A percentile compares a stretch with the other conserved stretches of the same genome.
phyloP scores from a whole-genome alignment of 371 early-diverging fungal species.

The Apophysomyces ossiformis region DNA sequence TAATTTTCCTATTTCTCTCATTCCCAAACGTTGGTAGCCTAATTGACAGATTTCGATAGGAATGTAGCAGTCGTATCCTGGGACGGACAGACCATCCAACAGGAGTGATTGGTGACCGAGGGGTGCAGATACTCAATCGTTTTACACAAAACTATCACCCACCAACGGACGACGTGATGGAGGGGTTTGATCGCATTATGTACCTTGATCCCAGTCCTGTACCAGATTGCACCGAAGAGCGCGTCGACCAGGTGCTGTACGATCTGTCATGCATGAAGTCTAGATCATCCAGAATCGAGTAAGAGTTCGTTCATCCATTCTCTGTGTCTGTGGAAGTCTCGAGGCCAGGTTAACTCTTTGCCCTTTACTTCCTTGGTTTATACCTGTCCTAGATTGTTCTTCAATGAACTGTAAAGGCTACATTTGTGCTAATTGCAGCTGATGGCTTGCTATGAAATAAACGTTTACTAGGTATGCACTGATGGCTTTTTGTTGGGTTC shows the following conservation, averaged over 20 bases:
- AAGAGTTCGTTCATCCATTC: too few relatives aligned
- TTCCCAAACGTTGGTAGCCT: too few relatives aligned
- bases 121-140: conserved; percentile 60
- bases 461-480: too few relatives aligned
- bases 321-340: too few relatives aligned
- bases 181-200: conserved; percentile 66
- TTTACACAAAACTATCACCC: conserved; percentile 65
- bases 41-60: conserved; percentile 22
- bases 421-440: too few relatives aligned
- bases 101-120: conserved; percentile 68
- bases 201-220: conserved; percentile 55
- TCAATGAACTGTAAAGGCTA: too few relatives aligned
- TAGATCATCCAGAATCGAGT: neutral
- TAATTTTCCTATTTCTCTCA: too few relatives aligned
- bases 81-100: conserved; percentile 72
- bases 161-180: conserved; percentile 53
- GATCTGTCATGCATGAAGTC: neutral
- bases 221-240: conserved; percentile 50
- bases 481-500: too few relatives aligned
- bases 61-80: conserved; percentile 65
- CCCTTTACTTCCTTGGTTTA: too few relatives aligned
- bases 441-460: too few relatives aligned
- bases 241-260: conserved; percentile 34
- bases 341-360: too few relatives aligned
- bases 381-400: too few relatives aligned